Conservation (phyloP, 495 filamentous ascomycete species). For the Apodospora peruviana region DNA sequence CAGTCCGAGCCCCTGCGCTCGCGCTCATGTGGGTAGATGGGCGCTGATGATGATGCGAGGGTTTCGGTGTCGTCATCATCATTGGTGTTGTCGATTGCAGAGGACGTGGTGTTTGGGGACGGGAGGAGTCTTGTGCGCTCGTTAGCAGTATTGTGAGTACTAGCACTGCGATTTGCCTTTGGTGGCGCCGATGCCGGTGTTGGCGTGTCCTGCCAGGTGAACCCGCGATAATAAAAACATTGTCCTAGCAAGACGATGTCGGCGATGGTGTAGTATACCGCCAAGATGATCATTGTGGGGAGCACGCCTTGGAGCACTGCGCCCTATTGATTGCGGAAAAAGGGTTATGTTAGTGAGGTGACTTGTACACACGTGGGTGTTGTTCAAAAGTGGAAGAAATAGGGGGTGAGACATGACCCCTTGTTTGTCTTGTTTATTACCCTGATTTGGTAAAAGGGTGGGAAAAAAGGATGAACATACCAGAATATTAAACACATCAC, state of each 20-base stretch:
- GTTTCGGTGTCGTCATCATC: background rate
- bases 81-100: background rate
- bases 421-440: background rate
- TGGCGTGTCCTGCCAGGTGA: slow-evolving; percentile 55
- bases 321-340: slow-evolving; percentile 34
- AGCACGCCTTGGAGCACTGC: slow-evolving; percentile 89
- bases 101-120: background rate
- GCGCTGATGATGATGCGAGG: background rate
- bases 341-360: background rate
- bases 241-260: slow-evolving; percentile 83
- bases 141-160: slow-evolving; percentile 18
- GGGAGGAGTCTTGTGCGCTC: slow-evolving; percentile 40
- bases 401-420: background rate
- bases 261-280: slow-evolving; percentile 91
- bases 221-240: slow-evolving; percentile 90
- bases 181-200: slow-evolving; percentile 12
- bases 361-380: no score
- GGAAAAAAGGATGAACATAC: no score
- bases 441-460: background rate
- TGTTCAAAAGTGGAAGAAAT: no score
- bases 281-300: slow-evolving; percentile 93
- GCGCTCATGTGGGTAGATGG: slow-evolving; percentile 14
- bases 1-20: slow-evolving; percentile 46
- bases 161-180: slow-evolving; percentile 2
- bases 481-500: slow-evolving; percentile 95